A percentile compares a stretch with the other conserved stretches of the same genome.
phyloP scores from a whole-genome alignment of 225 moss, liverwort and hornwort species.

The Bryoerythrophyllum caledonicum region DNA sequence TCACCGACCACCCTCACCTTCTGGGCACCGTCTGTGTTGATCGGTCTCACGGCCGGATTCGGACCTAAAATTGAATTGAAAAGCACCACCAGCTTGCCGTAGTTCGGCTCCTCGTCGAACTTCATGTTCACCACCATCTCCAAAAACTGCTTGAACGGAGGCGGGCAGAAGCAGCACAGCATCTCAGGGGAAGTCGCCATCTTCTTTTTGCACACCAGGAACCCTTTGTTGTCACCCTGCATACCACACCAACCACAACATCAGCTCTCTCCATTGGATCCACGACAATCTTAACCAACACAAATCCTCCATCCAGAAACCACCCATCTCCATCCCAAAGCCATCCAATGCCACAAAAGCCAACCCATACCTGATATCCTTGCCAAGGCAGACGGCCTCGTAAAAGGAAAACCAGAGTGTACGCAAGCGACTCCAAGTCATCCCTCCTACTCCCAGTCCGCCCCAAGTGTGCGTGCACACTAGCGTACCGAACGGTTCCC shows the following conservation, averaged over 20 bases:
- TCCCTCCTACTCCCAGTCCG: slow-evolving; percentile 98
- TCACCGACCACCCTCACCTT: slow-evolving; percentile 46
- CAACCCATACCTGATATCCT: slow-evolving; percentile 77
- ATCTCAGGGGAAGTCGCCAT: slow-evolving; percentile 99
- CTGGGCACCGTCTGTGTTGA: slow-evolving; percentile 96
- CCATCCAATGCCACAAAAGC: no score
- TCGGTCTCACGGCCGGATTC: slow-evolving; percentile 89
- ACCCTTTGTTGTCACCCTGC: slow-evolving; percentile 97
- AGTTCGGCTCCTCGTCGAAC: slow-evolving; percentile 97
- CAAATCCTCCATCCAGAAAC: no score
- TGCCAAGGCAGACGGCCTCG: slow-evolving; percentile 98
- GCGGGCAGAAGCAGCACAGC: slow-evolving; percentile 98
- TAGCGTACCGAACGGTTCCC: slow-evolving; percentile 96
- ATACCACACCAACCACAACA: neutral
- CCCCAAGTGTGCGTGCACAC: slow-evolving; percentile 97
- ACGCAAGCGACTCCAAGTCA: slow-evolving; percentile 97
- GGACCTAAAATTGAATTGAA: slow-evolving; percentile 85
- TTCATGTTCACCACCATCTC: slow-evolving; percentile 99
- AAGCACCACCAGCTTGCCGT: slow-evolving; percentile 87
- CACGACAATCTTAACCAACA: no score
- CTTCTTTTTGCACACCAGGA: slow-evolving; percentile 97
- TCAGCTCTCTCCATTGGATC: neutral
- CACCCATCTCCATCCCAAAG: no score
- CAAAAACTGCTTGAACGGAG: slow-evolving; percentile 93
- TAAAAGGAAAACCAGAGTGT: slow-evolving; percentile 90